phyloP scores from a whole-genome alignment of 2,329 filamentous ascomycete species.

The Triangularia verruculosa region DNA sequence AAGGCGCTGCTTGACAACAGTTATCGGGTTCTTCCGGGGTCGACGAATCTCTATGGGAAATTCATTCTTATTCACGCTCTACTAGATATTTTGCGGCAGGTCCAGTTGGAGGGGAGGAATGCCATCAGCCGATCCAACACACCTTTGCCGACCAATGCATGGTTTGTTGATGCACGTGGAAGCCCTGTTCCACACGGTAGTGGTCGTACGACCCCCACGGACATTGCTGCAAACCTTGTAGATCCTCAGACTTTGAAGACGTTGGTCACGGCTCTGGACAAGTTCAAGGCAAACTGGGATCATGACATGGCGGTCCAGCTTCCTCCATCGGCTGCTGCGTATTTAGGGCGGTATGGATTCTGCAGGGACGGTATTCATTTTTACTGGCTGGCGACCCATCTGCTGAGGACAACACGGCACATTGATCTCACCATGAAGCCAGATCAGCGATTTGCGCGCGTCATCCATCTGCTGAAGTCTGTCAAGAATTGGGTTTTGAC shows the following conservation, averaged over 20 bases:
- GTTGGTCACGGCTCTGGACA: slow-evolving; percentile 58
- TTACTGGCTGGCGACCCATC: slow-evolving; percentile 67
- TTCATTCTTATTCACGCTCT: slow-evolving; percentile 71
- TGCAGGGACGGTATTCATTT: slow-evolving; percentile 70
- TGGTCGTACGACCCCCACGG: slow-evolving; percentile 46
- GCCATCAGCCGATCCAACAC: slow-evolving; percentile 46
- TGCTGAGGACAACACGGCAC: slow-evolving; percentile 57
- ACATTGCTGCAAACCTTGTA: slow-evolving; percentile 36
- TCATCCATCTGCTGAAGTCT: slow-evolving; percentile 59
- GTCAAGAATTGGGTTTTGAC: slow-evolving; percentile 59
- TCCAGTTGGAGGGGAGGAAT: slow-evolving; percentile 40
- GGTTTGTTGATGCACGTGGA: slow-evolving; percentile 43
- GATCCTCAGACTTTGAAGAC: slow-evolving; percentile 47
- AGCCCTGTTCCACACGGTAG: slow-evolving; percentile 45
- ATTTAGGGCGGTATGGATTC: slow-evolving; percentile 62
- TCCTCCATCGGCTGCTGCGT: slow-evolving; percentile 45
- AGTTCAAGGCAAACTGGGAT: slow-evolving; percentile 73
- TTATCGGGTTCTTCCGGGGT: slow-evolving; percentile 59
- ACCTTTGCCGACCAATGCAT: slow-evolving; percentile 58
- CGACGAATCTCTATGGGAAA: slow-evolving; percentile 70
- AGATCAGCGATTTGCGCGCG: slow-evolving; percentile 58
- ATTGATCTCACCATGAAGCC: slow-evolving; percentile 53
- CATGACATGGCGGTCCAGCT: slow-evolving; percentile 67
- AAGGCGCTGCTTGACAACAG: slow-evolving; percentile 58
- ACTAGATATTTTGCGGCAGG: slow-evolving; percentile 55